These are phyloP conservation scores for Batkoa obscura DNA, from an alignment of 371 early-diverging fungal species.

Conservation along the genomic window DNA sequence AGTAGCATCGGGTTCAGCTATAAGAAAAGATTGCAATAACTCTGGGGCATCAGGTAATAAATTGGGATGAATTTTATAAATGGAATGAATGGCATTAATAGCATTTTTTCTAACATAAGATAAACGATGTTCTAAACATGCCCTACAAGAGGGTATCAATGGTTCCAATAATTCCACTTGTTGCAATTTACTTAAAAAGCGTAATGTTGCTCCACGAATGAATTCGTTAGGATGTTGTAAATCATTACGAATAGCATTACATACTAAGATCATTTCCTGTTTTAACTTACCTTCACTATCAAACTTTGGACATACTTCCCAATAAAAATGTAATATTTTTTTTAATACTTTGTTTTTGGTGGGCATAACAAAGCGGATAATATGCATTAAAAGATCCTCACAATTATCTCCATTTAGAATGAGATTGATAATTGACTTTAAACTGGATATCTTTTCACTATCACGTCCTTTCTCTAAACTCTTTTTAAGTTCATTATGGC, in stretches of 20 bases:
- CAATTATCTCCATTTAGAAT: constrained; percentile 87
- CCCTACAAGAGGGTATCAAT: constrained; percentile 67
- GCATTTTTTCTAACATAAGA: constrained; percentile 97
- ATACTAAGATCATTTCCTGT: constrained; percentile 91
- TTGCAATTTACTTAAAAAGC: constrained; percentile 85
- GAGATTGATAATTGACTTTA: constrained; percentile 73
- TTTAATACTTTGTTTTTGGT: constrained; percentile 27
- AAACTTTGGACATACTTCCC: constrained; percentile 91
- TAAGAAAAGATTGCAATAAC: constrained; percentile 57
- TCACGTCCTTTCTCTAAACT: constrained; percentile 83
- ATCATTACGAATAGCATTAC: constrained; percentile 93
- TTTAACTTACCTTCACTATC: constrained; percentile 80
- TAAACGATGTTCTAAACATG: constrained; percentile 88
- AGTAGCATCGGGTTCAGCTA: constrained; percentile 64
- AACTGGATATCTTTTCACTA: constrained; percentile 73
- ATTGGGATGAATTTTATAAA: constrained; percentile 69
- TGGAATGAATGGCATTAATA: constrained; percentile 74
- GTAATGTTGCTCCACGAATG: constrained; percentile 87
- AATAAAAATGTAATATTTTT: constrained; percentile 86
- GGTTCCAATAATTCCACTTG: constrained; percentile 92
- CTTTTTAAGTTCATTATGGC: constrained; percentile 43
- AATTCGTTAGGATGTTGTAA: constrained; percentile 98
- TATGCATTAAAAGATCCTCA: constrained; percentile 80
- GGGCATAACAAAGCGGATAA: constrained; percentile 33
- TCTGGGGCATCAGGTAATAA: constrained; percentile 94